phyloP scores from a whole-genome alignment of 2,329 filamentous ascomycete species.

The Colletotrichum cordylinicola region DNA sequence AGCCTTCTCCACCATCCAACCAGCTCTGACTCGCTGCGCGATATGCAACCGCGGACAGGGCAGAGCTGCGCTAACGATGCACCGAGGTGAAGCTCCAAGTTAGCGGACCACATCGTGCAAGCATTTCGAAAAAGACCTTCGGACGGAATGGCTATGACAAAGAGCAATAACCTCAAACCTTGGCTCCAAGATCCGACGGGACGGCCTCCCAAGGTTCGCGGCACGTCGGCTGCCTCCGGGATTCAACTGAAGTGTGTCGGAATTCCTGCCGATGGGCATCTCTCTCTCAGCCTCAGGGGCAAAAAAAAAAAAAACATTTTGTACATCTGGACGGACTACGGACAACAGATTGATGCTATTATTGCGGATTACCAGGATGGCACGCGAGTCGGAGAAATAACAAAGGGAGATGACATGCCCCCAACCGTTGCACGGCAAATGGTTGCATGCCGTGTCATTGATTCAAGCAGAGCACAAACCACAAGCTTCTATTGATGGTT shows the following conservation, averaged over 20 bases:
- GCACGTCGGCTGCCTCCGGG: slow-evolving; percentile 5
- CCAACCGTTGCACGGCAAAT: slow-evolving; percentile 2
- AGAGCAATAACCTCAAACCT: not conserved
- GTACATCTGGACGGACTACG: not conserved
- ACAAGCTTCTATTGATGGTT: not conserved
- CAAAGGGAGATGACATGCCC: slow-evolving; percentile 6
- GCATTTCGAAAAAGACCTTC: not conserved
- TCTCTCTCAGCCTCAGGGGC: not conserved
- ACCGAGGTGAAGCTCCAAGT: slow-evolving; percentile 3
- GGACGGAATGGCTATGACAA: not conserved
- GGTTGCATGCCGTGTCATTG: not conserved
- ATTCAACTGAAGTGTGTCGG: not conserved
- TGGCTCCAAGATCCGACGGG: not conserved
- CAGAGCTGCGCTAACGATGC: not conserved
- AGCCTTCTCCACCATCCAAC: not conserved
- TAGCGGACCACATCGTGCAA: not conserved
- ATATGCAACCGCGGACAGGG: not conserved
- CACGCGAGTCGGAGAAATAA: slow-evolving; percentile 20
- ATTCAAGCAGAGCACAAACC: not conserved
- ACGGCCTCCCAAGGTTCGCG: not conserved
- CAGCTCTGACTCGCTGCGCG: slow-evolving; percentile 8
- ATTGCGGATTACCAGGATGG: not conserved
- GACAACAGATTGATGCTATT: not conserved
- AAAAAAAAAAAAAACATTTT: not conserved
- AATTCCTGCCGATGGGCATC: not conserved